Base-by-base conservation (phyloP, 176 grass and related monocot species). In the Dactylis glomerata region DNA sequence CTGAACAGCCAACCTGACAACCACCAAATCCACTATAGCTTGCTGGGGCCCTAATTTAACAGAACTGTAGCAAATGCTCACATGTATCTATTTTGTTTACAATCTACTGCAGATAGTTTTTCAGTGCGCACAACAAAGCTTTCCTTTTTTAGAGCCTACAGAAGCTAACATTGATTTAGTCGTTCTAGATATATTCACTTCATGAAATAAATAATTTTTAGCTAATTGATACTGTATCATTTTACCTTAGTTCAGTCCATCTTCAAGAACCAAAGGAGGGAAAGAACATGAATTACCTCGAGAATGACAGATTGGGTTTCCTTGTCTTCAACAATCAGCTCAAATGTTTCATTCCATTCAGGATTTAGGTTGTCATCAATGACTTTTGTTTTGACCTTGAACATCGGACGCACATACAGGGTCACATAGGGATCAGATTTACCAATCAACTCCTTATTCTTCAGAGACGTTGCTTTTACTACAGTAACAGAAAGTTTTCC, bases 391-490 rank as follows among this genome's bases (percentile, higher is more conserved):
- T 95, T 98, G 62, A 98, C 93, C 76, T 98, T 98, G 83, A 98
- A 92, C 72, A 93, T 95, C 1, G 91, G 93, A 9, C 96, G 85
- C 68, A 94, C 78, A 65, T 98, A 98, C 24, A 98, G 77, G 63
- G 82, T 69, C 36, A 95, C 93, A 66, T 98, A 98, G 71, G 96
- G 96, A 89, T 98, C 96, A 77, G 96, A 98, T 95, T 98, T 98
- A 73, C 96, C 96, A 54, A 98, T 77, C 67, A 93, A 13, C 77
- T 98, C 96, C 76, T 82, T 84, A 19, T 98, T 98, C 68, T 68
- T 94, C 84, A 98, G 86, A 44, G 76, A 84, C 61, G 81, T 87
- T 84, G 96, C 96, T 90, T 89, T 93, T 72, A 93, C 28, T 32
- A 98, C 78, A 51, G 89, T 94, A 84, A 98, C 83, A 52, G 87